Percentiles rank a stretch among this genome's conserved stretches.
These are phyloP conservation scores for Tephrocybe sp. DNA, from an alignment of 768 basidiomycete species.

Conservation along the genomic window DNA sequence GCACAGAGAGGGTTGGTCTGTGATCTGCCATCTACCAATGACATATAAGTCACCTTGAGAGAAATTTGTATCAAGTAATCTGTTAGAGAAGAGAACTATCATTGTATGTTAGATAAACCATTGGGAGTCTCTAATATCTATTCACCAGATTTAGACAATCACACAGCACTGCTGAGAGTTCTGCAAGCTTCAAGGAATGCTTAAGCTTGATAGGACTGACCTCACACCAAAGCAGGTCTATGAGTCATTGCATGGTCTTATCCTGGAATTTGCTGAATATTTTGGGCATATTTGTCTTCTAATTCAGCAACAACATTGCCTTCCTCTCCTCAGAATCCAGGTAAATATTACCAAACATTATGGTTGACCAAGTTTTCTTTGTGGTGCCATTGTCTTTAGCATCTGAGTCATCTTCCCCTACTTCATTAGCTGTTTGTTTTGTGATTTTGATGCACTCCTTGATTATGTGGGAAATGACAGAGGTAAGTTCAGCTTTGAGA, in stretches of 20 bases:
- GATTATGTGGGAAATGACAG: neutral
- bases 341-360: neutral
- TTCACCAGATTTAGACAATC: neutral
- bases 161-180: neutral
- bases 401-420: neutral
- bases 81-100: too few species aligned
- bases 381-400: neutral
- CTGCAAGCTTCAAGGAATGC: neutral
- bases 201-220: neutral
- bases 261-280: neutral
- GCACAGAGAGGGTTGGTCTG: slow-evolving; percentile 22
- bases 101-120: too few species aligned
- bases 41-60: slow-evolving; percentile 22
- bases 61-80: slow-evolving; percentile 5
- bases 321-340: neutral
- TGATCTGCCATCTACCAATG: too few species aligned
- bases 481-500: neutral
- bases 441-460: neutral
- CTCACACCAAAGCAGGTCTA: neutral
- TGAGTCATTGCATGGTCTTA: neutral
- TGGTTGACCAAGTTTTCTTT: neutral
- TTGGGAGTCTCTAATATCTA: too few species aligned
- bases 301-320: neutral
- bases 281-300: neutral
- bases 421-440: neutral